Evolutionary conservation across 2,329 filamentous ascomycete species (phyloP), one percentile per base, ranked within the genome.

Genomic region (Colletotrichum sp.): DNA sequence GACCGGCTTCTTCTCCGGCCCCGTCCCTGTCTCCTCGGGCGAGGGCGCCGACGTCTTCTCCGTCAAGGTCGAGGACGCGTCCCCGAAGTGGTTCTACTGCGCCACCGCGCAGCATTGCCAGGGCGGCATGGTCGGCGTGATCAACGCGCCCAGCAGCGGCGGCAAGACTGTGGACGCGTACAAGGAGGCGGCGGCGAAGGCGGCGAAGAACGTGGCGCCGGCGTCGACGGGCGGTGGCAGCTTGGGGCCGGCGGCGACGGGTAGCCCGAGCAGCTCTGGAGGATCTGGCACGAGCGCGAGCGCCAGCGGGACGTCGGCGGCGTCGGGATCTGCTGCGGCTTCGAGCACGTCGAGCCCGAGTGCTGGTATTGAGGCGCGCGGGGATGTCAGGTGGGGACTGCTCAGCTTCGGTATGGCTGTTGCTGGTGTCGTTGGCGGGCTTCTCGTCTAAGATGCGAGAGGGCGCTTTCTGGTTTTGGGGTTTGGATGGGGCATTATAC

Each of bases 51-150:
- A 79, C 28, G 78, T 78, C 16, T 81, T 80, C 70, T 71, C 67
- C 18, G 28, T 78, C 69, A 8, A 78, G 13, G 34, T 78, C 26
- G 78, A 88, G 75, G 84, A 89, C 78, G 86, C 85, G 3, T 90
- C 87, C 61, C 91, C 92, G 3, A 88, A 93, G 74, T 93, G 92
- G 91, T 89, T 90, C 80, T 93, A 92, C 86, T 93, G 91, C 81
- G 89, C 89, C 18, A 89, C 92, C 74, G 86, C 80, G 43, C 87
- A 85, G 73, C 92, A 93, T 83, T 93, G 92, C 80, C 89, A 92
- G 79, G 82, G 79, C n/a, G 90, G 90, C 61, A 92, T 92, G 89
- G 89, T 91, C 64, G 89, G 89, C 67, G 90, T 90, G 13, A 77
- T 78, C 58, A 77, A 78, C 52, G 30, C 77, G 7, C 71, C 74